Conservation (phyloP, 495 filamentous ascomycete species). For the Diplogelasinospora grovesii region DNA sequence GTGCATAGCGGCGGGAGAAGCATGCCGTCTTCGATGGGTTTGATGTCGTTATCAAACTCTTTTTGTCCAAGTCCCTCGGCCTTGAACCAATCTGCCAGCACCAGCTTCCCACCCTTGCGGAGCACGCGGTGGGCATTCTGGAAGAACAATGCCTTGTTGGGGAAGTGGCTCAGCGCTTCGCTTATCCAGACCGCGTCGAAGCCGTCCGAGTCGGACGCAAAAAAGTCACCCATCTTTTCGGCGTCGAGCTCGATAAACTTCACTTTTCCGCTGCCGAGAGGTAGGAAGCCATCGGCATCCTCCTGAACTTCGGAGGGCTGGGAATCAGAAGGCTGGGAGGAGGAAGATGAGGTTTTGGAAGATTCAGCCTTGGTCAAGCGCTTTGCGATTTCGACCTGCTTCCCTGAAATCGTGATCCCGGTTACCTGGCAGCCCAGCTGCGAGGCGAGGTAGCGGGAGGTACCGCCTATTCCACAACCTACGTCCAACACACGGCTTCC, state of each 20-base stretch:
- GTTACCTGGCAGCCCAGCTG: conserved; percentile 42
- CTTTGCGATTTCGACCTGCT: conserved; percentile 47
- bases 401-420: conserved; percentile 50
- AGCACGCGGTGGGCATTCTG: conserved; percentile 38
- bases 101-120: conserved; percentile 37
- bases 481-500: conserved; percentile 44
- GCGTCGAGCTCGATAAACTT: conserved; percentile 51
- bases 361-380: conserved; percentile 33
- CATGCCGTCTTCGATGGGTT: conserved; percentile 56
- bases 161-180: conserved; percentile 52
- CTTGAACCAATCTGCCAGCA: conserved; percentile 53
- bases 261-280: conserved; percentile 36
- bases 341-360: neutral
- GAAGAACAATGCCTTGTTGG: conserved; percentile 51
- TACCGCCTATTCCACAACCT: conserved; percentile 52
- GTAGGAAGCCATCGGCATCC: conserved; percentile 20
- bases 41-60: conserved; percentile 44
- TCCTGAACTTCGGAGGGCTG: neutral
- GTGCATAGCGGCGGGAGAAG: conserved; percentile 47
- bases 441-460: conserved; percentile 44
- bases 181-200: conserved; percentile 55
- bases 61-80: conserved; percentile 33
- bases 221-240: conserved; percentile 50
- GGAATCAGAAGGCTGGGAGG: neutral
- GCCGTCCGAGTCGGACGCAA: conserved; percentile 19